A percentile compares a stretch with the other conserved stretches of the same genome.
These are phyloP conservation scores for Cadophora sp. DNA, from an alignment of 2,329 filamentous ascomycete genomes.

Conservation along the genomic window DNA sequence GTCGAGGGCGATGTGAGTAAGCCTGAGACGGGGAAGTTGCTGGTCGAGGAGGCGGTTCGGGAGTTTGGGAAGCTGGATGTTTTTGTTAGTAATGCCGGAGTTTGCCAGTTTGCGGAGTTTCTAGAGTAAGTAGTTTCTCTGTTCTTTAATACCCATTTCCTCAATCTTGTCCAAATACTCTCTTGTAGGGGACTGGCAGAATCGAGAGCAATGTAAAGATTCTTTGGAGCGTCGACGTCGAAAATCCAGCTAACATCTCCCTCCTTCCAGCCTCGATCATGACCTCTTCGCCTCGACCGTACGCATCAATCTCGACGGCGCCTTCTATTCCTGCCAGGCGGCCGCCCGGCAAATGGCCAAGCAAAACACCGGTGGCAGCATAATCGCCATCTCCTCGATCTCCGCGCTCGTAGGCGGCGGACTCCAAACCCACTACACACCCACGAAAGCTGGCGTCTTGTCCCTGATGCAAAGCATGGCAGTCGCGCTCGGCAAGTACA, in stretches of 20 bases:
- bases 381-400: conserved; percentile 79
- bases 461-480: conserved; percentile 85
- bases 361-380: conserved; percentile 73
- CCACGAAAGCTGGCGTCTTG: conserved; percentile 83
- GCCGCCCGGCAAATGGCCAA: conserved; percentile 82
- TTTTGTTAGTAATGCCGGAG: conserved; percentile 87
- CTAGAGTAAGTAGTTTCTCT: conserved; percentile 59
- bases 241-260: conserved; percentile 2
- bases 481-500: conserved; percentile 76
- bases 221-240: neutral
- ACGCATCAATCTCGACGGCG: conserved; percentile 82
- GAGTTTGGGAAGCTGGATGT: conserved; percentile 71
- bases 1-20: conserved; percentile 80
- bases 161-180: neutral
- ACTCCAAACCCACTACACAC: conserved; percentile 83
- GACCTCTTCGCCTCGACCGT: conserved; percentile 76
- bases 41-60: conserved; percentile 71
- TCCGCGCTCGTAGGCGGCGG: conserved; percentile 80
- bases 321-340: conserved; percentile 88
- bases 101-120: conserved; percentile 90
- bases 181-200: neutral
- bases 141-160: neutral
- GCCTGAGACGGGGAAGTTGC: conserved; percentile 70
- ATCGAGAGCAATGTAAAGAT: too few relatives aligned
- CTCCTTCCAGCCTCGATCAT: conserved; percentile 60